Evolutionary conservation across 768 basidiomycete species (phyloP).

Genomic region (Scleroderma bovista): DNA sequence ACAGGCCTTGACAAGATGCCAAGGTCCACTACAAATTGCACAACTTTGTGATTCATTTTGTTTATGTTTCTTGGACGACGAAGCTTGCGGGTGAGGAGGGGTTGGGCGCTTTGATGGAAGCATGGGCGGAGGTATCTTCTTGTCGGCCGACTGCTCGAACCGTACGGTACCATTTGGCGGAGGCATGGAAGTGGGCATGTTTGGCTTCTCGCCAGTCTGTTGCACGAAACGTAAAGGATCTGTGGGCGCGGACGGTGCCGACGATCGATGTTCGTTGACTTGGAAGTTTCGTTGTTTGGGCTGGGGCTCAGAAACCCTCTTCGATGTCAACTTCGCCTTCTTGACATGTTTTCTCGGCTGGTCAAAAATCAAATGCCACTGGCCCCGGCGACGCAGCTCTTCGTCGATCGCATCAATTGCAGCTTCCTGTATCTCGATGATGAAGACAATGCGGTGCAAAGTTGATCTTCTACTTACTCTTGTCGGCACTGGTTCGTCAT

Average conservation of each 20-base stretch:
- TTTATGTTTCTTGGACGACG: constrained; percentile 36
- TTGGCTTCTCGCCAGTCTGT: too few relatives aligned
- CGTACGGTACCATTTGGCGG: too few relatives aligned
- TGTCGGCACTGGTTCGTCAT: constrained; percentile 60
- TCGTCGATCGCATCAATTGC: constrained; percentile 71
- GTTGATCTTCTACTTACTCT: constrained; percentile 39
- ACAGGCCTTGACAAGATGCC: constrained; percentile 51
- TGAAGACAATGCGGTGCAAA: constrained; percentile 2
- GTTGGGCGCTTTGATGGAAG: constrained; percentile 34
- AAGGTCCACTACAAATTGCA: constrained; percentile 41
- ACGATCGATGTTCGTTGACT: not conserved
- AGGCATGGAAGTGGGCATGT: too few relatives aligned
- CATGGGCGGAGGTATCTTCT: not conserved
- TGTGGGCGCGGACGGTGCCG: not conserved
- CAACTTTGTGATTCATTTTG: constrained; percentile 29
- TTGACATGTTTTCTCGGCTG: constrained; percentile 59
- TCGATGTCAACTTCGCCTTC: constrained; percentile 15
- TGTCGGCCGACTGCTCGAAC: too few relatives aligned
- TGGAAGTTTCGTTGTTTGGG: not conserved
- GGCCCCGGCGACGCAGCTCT: constrained; percentile 50
- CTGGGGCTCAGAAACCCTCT: not conserved
- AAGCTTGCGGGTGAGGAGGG: constrained; percentile 26
- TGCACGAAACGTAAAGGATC: too few relatives aligned
- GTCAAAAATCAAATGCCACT: constrained; percentile 49
- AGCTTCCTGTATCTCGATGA: constrained; percentile 38